Evolutionary conservation across 1,284 basidiomycete species (phyloP).

Genomic region (Naganishia sp.): DNA sequence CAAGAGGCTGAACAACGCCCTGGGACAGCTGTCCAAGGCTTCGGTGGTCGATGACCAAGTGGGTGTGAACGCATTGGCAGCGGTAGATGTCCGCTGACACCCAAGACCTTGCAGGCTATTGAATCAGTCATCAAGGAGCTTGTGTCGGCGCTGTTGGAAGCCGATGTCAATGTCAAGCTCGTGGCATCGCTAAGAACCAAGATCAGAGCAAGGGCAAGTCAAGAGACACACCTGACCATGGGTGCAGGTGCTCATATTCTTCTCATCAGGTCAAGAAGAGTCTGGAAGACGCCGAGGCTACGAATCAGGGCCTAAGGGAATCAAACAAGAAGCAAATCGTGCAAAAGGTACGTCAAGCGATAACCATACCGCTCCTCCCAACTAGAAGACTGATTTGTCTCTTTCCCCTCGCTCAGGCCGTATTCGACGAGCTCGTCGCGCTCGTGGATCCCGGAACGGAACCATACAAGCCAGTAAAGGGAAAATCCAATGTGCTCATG

Average conservation of each 20-base stretch:
- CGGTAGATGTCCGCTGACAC: background rate
- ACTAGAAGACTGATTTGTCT: background rate
- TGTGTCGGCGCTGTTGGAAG: conserved; percentile 87
- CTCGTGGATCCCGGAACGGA: conserved; percentile 93
- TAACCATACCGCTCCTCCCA: background rate
- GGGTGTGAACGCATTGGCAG: conserved; percentile 26
- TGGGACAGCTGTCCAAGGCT: conserved; percentile 83
- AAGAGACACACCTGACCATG: too few species aligned
- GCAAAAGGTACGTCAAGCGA: conserved; percentile 68
- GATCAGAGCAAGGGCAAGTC: conserved; percentile 78
- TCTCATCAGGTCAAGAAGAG: conserved; percentile 49
- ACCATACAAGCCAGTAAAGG: conserved; percentile 95
- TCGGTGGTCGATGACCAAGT: conserved; percentile 88
- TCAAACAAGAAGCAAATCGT: conserved; percentile 79
- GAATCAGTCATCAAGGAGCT: conserved; percentile 94
- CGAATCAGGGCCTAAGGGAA: conserved; percentile 71
- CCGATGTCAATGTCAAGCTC: conserved; percentile 97
- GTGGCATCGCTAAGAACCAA: conserved; percentile 83
- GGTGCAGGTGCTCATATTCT: too few species aligned
- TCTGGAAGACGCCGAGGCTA: conserved; percentile 64
- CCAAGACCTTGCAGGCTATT: conserved; percentile 66
- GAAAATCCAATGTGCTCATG: conserved; percentile 94
- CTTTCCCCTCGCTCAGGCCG: conserved; percentile 62
- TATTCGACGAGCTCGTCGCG: conserved; percentile 94
- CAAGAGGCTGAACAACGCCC: conserved; percentile 86